phyloP scores from a whole-genome alignment of 495 filamentous ascomycete genomes.

The Hyaloscypha hepaticicola region DNA sequence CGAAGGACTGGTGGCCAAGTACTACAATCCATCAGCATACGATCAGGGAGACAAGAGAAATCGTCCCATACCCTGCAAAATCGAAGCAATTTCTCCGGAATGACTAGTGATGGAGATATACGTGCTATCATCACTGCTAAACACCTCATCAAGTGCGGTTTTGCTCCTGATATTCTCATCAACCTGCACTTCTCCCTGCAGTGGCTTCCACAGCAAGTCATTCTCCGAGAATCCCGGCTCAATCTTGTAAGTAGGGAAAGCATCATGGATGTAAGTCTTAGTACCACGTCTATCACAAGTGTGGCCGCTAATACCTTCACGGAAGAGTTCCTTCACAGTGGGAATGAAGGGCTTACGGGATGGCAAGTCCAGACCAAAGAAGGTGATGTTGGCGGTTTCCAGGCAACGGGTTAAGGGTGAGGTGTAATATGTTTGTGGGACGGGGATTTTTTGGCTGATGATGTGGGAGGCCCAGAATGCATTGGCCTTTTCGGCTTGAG shows the following conservation, averaged over 20 bases:
- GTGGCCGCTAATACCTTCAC: slow-evolving; percentile 70
- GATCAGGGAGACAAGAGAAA: background rate
- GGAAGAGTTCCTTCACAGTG: slow-evolving; percentile 66
- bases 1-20: slow-evolving; percentile 60
- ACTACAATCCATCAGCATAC: slow-evolving; percentile 29
- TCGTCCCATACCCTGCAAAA: slow-evolving; percentile 46
- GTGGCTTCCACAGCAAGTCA: slow-evolving; percentile 60
- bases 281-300: slow-evolving; percentile 72
- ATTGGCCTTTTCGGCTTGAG: slow-evolving; percentile 61
- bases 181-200: slow-evolving; percentile 49
- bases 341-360: slow-evolving; percentile 53
- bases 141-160: slow-evolving; percentile 61
- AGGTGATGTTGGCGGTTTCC: slow-evolving; percentile 63
- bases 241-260: slow-evolving; percentile 59
- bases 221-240: slow-evolving; percentile 61
- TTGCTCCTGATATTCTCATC: slow-evolving; percentile 56
- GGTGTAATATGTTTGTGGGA: slow-evolving; percentile 64
- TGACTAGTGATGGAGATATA: slow-evolving; percentile 69
- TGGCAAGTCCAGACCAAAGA: slow-evolving; percentile 52
- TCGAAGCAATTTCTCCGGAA: slow-evolving; percentile 59
- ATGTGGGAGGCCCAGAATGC: slow-evolving; percentile 62
- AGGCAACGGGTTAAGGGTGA: slow-evolving; percentile 69
- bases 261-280: slow-evolving; percentile 54
- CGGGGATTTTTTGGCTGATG: slow-evolving; percentile 53
- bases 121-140: slow-evolving; percentile 53